Evolutionary conservation across 129 eudicot genomes (phyloP).

Genomic region (Rutidosis leptorrhynchoides): DNA sequence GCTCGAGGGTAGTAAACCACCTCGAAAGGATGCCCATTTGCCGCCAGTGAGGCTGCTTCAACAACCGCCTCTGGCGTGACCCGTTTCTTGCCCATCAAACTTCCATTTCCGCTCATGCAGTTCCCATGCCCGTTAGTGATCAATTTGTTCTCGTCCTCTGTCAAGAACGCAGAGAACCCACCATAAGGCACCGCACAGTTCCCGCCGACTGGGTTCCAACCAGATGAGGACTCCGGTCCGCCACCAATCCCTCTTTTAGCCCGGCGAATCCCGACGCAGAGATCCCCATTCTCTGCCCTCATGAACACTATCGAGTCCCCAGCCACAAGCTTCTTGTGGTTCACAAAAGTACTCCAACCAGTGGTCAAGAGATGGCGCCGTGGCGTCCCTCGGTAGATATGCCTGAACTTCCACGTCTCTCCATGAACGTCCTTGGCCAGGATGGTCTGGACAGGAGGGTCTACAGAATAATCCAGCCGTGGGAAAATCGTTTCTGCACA

Average conservation of each 20-base stretch:
- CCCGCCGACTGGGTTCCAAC: too few relatives aligned
- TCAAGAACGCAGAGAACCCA: too few relatives aligned
- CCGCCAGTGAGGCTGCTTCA: constrained; percentile 59
- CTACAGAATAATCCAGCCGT: constrained; percentile 64
- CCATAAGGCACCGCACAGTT: too few relatives aligned
- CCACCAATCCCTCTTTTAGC: constrained; percentile 67
- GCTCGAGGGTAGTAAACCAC: constrained; percentile 80
- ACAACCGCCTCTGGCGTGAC: constrained; percentile 38
- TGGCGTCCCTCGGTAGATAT: constrained; percentile 81
- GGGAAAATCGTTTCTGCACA: constrained; percentile 92
- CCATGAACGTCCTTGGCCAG: constrained; percentile 76
- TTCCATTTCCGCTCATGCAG: too few relatives aligned
- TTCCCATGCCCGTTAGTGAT: too few relatives aligned
- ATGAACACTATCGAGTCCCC: constrained; percentile 83
- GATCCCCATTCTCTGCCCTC: constrained; percentile 67
- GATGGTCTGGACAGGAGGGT: constrained; percentile 84
- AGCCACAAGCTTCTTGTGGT: constrained; percentile 76
- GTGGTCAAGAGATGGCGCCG: constrained; percentile 80
- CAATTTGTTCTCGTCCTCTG: constrained; percentile 12
- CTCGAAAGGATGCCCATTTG: constrained; percentile 63
- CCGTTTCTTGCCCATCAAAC: too few relatives aligned
- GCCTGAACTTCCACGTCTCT: constrained; percentile 71
- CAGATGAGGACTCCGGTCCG: too few relatives aligned
- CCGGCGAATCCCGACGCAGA: constrained; percentile 71
- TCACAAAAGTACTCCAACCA: constrained; percentile 90